These are phyloP conservation scores for Xanthoparmelia taractica DNA, from an alignment of 495 filamentous ascomycete genomes.

Conservation along the genomic window DNA sequence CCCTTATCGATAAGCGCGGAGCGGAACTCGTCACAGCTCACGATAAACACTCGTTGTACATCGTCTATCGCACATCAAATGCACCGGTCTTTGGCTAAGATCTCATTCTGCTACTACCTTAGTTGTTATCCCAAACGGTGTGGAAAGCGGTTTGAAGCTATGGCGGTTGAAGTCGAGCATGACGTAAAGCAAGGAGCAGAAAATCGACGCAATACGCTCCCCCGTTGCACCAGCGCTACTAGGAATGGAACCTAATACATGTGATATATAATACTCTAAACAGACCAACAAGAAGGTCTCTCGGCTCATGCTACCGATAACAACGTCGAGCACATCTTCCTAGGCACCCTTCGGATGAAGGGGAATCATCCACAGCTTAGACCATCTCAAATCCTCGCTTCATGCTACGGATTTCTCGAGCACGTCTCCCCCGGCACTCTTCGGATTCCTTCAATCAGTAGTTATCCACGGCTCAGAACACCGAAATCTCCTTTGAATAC, in stretches of 20 bases:
- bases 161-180: not conserved
- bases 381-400: not conserved
- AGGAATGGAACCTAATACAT: no score
- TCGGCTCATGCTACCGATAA: not conserved
- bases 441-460: not conserved
- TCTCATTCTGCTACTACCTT: not conserved
- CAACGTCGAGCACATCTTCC: not conserved
- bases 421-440: not conserved
- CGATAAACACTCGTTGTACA: no score
- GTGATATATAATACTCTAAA: no score
- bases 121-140: not conserved
- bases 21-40: not conserved
- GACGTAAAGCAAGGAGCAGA: no score
- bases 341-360: no score
- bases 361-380: not conserved
- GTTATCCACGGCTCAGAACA: not conserved
- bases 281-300: no score
- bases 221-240: no score
- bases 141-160: not conserved
- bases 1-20: slow-evolving; percentile 2
- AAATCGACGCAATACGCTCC: no score
- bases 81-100: not conserved
- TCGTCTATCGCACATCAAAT: not conserved
- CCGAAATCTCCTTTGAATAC: not conserved
- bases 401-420: not conserved